These are phyloP conservation scores for Suillus alpinus DNA, from an alignment of 768 basidiomycete genomes.

Conservation along the genomic window DNA sequence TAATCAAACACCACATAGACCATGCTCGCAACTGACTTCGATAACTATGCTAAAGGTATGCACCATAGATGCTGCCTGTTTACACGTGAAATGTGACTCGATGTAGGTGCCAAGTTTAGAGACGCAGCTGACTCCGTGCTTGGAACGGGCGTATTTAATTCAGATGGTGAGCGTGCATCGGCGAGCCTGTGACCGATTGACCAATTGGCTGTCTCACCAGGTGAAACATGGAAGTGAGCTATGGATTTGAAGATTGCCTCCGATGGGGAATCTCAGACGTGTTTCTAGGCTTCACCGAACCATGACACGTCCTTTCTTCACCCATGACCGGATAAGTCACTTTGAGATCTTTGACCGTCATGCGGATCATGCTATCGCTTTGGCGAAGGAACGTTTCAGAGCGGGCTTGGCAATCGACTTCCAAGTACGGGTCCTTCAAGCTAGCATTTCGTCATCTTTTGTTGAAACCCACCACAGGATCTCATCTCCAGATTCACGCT, in stretches of 20 bases:
- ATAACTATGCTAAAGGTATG: constrained; percentile 42
- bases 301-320: constrained; percentile 74
- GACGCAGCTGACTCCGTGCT: constrained; percentile 32
- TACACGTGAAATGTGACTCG: neutral
- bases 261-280: neutral
- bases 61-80: neutral
- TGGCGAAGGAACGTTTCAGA: constrained; percentile 41
- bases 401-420: constrained; percentile 56
- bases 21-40: constrained; percentile 43
- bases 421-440: constrained; percentile 37
- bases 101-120: constrained; percentile 32
- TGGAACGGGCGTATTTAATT: constrained; percentile 56
- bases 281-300: constrained; percentile 53
- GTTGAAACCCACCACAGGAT: constrained; percentile 29
- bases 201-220: constrained; percentile 27
- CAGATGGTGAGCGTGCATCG: constrained; percentile 38
- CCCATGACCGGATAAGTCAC: constrained; percentile 54
- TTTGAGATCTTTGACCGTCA: constrained; percentile 63
- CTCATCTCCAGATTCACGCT: constrained; percentile 46
- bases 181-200: neutral
- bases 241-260: neutral
- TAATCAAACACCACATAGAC: constrained; percentile 21
- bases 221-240: constrained; percentile 69
- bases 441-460: neutral
- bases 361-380: constrained; percentile 43